A percentile compares a stretch with the other conserved stretches of the same genome.
Evolutionary conservation across 306 rosid genomes (phyloP).

Genomic region (Spatholobus suberectus): DNA sequence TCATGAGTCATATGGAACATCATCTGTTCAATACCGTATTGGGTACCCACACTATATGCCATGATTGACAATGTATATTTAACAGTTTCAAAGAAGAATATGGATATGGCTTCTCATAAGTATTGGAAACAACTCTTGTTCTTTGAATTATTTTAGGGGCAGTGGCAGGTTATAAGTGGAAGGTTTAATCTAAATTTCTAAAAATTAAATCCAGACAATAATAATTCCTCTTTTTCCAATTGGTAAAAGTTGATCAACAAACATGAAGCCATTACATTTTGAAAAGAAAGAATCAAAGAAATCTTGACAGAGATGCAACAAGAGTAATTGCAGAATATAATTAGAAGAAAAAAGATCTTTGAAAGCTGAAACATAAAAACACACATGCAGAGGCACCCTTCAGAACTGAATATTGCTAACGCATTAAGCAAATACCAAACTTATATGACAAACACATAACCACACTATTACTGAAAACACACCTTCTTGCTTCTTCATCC

Average conservation of each 20-base stretch:
- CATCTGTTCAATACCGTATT: neutral
- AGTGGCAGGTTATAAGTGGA: neutral
- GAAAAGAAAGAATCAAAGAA: too few species aligned
- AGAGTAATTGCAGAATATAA: neutral
- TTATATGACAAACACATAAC: neutral
- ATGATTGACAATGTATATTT: neutral
- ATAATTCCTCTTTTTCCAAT: neutral
- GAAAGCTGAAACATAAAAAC: neutral
- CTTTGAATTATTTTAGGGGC: neutral
- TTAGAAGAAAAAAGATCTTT: neutral
- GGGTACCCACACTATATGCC: neutral
- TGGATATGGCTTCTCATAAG: neutral
- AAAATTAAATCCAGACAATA: neutral
- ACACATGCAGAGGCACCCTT: neutral
- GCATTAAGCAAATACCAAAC: neutral
- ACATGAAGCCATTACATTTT: neutral
- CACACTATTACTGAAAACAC: constrained; percentile 18
- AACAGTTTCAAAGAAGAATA: neutral
- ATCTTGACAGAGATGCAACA: too few species aligned
- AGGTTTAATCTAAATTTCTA: neutral
- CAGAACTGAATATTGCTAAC: constrained; percentile 1
- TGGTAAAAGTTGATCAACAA: neutral
- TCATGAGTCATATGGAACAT: constrained; percentile 22
- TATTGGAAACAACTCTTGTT: neutral
- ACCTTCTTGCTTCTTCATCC: constrained; percentile 97